phyloP scores from a whole-genome alignment of 352 stramenopile genomes.

The Pythium chondricola region DNA sequence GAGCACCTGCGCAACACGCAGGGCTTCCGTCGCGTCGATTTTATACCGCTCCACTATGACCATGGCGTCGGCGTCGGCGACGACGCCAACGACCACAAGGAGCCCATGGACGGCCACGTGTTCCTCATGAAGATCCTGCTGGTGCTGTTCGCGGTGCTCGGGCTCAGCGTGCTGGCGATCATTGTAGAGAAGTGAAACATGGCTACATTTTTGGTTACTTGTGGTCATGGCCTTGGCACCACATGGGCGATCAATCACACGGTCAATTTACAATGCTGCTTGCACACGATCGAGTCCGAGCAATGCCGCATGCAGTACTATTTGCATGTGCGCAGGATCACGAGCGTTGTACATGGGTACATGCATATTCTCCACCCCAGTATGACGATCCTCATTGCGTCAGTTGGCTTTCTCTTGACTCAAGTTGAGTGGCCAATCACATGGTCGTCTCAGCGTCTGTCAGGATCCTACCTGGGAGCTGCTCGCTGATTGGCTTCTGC shows the following conservation, averaged over 20 bases:
- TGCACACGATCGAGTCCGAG: no score
- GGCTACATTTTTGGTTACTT: background rate
- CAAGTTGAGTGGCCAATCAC: slow-evolving; percentile 17
- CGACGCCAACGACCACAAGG: slow-evolving; percentile 25
- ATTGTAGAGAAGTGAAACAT: slow-evolving; percentile 25
- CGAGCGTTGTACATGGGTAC: no score
- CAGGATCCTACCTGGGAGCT: background rate
- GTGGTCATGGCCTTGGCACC: no score
- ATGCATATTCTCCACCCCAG: no score
- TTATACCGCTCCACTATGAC: slow-evolving; percentile 82
- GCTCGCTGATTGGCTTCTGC: slow-evolving; percentile 17
- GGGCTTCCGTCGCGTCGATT: slow-evolving; percentile 74
- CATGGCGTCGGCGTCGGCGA: slow-evolving; percentile 49
- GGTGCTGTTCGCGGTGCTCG: slow-evolving; percentile 30
- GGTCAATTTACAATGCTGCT: no score
- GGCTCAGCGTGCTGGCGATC: slow-evolving; percentile 29
- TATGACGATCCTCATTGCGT: no score
- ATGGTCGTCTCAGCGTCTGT: slow-evolving; percentile 2
- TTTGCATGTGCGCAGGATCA: no score
- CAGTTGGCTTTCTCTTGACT: no score
- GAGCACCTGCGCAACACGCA: slow-evolving; percentile 85
- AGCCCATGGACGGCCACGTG: slow-evolving; percentile 25
- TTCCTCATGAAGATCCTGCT: slow-evolving; percentile 35
- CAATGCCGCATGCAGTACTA: no score
- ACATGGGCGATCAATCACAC: background rate